Evolutionary conservation across 495 filamentous ascomycete species (phyloP).

Genomic region (Aspergillus bridgeri): DNA sequence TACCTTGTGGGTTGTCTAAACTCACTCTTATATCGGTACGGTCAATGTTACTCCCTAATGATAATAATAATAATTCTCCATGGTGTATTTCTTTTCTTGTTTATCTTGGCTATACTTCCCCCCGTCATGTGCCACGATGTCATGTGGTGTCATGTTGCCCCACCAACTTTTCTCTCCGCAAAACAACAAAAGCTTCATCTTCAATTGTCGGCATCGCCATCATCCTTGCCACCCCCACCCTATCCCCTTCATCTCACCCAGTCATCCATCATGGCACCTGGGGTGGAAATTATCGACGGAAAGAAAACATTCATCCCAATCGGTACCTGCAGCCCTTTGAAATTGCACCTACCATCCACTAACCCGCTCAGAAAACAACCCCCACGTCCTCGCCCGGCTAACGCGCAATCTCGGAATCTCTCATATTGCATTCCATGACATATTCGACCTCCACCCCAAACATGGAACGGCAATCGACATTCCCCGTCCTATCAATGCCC

Average conservation of each 20-base stretch:
- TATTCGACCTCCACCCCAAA: constrained; percentile 50
- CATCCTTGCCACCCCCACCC: no score
- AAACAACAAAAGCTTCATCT: no score
- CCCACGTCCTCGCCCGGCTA: constrained; percentile 53
- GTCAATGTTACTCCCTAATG: no score
- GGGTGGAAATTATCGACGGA: constrained; percentile 34
- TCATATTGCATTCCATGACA: constrained; percentile 55
- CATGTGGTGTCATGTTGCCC: no score
- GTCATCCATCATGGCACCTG: constrained; percentile 41
- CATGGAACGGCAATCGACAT: constrained; percentile 54
- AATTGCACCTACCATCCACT: background rate
- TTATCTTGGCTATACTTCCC: no score
- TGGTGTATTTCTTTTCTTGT: no score
- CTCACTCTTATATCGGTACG: no score
- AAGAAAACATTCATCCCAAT: constrained; percentile 40
- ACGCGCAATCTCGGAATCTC: constrained; percentile 54
- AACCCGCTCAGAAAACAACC: constrained; percentile 55
- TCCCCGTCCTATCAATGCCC: constrained; percentile 54
- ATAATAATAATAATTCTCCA: no score
- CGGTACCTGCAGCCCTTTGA: constrained; percentile 20
- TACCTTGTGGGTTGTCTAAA: no score
- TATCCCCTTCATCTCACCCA: no score
- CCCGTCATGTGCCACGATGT: background rate
- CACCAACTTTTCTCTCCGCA: background rate
- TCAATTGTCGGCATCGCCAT: background rate